Conservation (phyloP, 352 stramenopile species). For the Phytophthora ohioensis region DNA sequence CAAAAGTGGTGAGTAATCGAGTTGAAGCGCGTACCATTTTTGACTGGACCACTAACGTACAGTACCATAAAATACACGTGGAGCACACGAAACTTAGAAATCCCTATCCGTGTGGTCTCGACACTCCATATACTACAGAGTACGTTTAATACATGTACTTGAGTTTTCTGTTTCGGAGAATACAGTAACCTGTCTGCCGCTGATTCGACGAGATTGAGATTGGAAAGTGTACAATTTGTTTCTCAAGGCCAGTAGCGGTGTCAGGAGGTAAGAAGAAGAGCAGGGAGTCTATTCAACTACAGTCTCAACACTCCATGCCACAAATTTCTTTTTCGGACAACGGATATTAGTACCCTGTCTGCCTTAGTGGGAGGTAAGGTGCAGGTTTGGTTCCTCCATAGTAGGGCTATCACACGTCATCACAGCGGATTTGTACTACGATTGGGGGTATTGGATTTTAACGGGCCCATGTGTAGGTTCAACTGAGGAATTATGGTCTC, state of each 20-base stretch:
- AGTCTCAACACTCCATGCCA: neutral
- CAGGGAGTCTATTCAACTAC: neutral
- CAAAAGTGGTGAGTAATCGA: too few relatives aligned
- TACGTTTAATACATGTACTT: too few relatives aligned
- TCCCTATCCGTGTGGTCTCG: too few relatives aligned
- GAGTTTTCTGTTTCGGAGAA: too few relatives aligned
- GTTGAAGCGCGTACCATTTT: too few relatives aligned
- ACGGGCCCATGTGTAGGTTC: neutral
- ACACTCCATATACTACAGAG: too few relatives aligned
- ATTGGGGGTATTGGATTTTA: conserved; percentile 26
- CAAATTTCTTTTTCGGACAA: conserved; percentile 17
- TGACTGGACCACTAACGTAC: too few relatives aligned
- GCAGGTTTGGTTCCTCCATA: neutral
- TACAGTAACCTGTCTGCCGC: too few relatives aligned
- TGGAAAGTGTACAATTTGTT: conserved; percentile 6
- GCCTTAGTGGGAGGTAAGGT: neutral
- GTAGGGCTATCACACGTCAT: conserved; percentile 18
- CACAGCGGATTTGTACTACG: conserved; percentile 23
- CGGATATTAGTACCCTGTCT: conserved; percentile 15
- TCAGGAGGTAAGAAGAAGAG: neutral
- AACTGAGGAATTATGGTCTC: conserved; percentile 15
- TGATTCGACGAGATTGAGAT: too few relatives aligned
- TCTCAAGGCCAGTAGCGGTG: neutral
- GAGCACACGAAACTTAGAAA: too few relatives aligned
- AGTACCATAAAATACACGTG: too few relatives aligned